A percentile compares a stretch with the other conserved stretches of the same genome.
Evolutionary conservation across 495 filamentous ascomycete genomes (phyloP).

Genomic region (Paragyromitra xinjiangensis): DNA sequence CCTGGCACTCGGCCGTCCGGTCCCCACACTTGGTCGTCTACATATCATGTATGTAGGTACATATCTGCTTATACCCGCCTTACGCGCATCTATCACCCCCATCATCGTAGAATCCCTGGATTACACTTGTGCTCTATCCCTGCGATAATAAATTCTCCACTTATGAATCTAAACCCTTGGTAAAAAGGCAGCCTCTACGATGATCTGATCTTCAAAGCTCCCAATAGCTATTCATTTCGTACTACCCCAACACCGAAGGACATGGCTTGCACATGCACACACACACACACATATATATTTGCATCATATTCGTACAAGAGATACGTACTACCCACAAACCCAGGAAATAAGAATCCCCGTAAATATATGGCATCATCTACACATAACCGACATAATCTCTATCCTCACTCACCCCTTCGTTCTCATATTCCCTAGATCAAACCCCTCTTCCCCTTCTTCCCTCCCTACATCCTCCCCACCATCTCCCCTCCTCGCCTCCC

Average conservation of each 20-base stretch:
- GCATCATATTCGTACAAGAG: not conserved
- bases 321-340: not conserved
- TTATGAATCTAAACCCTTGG: not conserved
- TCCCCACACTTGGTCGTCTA: not conserved
- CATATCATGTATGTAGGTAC: not conserved
- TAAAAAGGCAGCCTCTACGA: not conserved
- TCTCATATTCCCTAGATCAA: constrained; percentile 45
- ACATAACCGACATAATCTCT: constrained; percentile 7
- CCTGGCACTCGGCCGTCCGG: not conserved
- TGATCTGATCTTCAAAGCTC: not conserved
- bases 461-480: constrained; percentile 13
- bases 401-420: constrained; percentile 7
- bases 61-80: not conserved
- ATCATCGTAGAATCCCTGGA: not conserved
- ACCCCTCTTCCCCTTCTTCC: constrained; percentile 37
- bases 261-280: not conserved
- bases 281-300: not conserved
- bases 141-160: not conserved
- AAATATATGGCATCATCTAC: constrained; percentile 27
- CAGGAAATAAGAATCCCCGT: not conserved
- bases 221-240: not conserved
- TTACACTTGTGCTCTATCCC: not conserved
- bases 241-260: not conserved
- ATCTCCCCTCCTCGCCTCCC: constrained; percentile 22
- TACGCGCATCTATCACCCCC: not conserved